Base-by-base conservation (phyloP, 345 rosid species). In the Eucalyptus coolabah region DNA sequence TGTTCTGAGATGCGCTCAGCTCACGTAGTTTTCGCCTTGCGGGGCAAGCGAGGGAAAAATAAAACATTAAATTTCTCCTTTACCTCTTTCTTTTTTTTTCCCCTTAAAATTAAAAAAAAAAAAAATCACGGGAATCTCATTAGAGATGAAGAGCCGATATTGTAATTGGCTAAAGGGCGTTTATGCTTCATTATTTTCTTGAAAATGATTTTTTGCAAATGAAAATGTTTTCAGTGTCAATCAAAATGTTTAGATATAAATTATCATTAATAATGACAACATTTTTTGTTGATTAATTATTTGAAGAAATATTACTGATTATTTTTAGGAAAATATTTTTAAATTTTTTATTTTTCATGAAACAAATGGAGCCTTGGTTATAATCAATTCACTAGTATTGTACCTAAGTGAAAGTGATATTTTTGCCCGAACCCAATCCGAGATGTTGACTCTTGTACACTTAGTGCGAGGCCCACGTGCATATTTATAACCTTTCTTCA, bases 291-390 rank as follows among this genome's bases (percentile, higher is more conserved):
- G 0, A 56, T 9, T 56, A 24, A 56, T 56, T 56, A 24, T 56
- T 56, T 56, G 30, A 56, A 56, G 63, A 9, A 56, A 56, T 24
- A 56, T 23, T 23, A 56, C 0, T 0, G 3, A 9, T 56, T 0
- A 24, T 56, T 56, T 56, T 56, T 56, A 56, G 63, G 13, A 56
- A 56, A 47, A 4, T 24, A 24, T 21, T 54, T 54, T 54, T 0
- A 21, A 54, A 9, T 21, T 54, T 1, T 54, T 54, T 21, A 54
- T 54, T 54, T 56, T 24, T 56, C 1, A 24, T 5, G 32, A 28
- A 60, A 60, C 7, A 60, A n/a, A n/a, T 17, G 77, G 10, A 56
- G 63, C 6, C 13, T 14, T 4, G 2, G 1, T 30, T 30, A 63
- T 30, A 28, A 63, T 63, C 3, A 1, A 63, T 63, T 30, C 9